Percentiles rank a stretch among this genome's conserved stretches.
Evolutionary conservation across 495 filamentous ascomycete genomes (phyloP).

Genomic region (Cryomyces minteri): DNA sequence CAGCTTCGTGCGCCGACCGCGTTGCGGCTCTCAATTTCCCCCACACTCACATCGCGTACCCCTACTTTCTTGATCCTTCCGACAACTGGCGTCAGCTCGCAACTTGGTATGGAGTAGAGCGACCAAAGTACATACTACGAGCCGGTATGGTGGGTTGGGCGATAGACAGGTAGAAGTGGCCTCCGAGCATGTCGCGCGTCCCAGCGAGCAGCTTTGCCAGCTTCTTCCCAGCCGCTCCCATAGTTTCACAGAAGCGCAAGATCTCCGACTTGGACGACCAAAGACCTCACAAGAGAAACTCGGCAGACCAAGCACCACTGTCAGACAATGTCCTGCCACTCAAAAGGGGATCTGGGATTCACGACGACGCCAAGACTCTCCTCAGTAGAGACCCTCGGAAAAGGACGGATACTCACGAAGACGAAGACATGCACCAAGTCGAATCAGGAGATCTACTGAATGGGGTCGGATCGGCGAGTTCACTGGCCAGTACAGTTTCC

Average conservation of each 20-base stretch:
- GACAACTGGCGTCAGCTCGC: too few species aligned
- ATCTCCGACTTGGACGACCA: too few species aligned
- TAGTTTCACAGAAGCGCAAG: constrained; percentile 33
- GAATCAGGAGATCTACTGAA: constrained; percentile 41
- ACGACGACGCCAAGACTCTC: constrained; percentile 5
- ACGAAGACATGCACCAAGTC: constrained; percentile 37
- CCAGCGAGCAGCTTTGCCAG: constrained; percentile 41
- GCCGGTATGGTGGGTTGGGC: constrained; percentile 6
- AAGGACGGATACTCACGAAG: constrained; percentile 4
- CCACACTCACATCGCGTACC: too few species aligned
- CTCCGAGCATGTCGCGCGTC: constrained; percentile 19
- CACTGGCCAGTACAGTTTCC: constrained; percentile 42
- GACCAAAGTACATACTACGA: too few species aligned
- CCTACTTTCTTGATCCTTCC: too few species aligned
- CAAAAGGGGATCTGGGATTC: too few species aligned
- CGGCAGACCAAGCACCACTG: constrained; percentile 20
- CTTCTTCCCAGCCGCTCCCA: constrained; percentile 79
- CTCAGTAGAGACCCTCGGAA: neutral
- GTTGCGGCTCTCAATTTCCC: too few species aligned
- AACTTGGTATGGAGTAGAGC: too few species aligned
- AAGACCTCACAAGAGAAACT: too few species aligned
- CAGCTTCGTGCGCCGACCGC: too few species aligned
- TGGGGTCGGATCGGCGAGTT: constrained; percentile 47
- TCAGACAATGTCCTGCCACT: too few species aligned
- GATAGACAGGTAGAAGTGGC: constrained; percentile 6